Evolutionary conservation across 768 basidiomycete species (phyloP).

Genomic region (Hypsizygus marmoreus): DNA sequence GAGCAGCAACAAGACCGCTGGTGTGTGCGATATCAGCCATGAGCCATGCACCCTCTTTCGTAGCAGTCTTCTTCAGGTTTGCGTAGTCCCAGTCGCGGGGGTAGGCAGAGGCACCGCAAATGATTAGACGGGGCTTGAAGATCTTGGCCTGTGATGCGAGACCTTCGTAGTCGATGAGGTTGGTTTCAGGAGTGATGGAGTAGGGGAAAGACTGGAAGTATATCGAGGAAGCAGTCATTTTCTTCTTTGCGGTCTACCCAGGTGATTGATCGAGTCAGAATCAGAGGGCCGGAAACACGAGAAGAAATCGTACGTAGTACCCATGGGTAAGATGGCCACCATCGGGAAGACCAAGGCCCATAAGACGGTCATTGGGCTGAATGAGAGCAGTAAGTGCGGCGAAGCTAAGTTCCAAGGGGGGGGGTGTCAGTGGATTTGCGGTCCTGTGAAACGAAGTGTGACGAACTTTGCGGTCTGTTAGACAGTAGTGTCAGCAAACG

Average conservation of each 20-base stretch:
- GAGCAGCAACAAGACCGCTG: conserved; percentile 90
- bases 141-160: conserved; percentile 86
- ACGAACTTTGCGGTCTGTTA: conserved; percentile 83
- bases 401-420: conserved; percentile 59
- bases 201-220: conserved; percentile 99
- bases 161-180: conserved; percentile 85
- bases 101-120: conserved; percentile 98
- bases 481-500: not conserved
- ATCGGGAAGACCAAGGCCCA: conserved; percentile 98
- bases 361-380: conserved; percentile 96
- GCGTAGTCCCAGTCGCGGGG: conserved; percentile 98
- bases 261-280: conserved; percentile 8
- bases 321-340: conserved; percentile 98
- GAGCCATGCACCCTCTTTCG: conserved; percentile 88
- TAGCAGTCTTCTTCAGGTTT: conserved; percentile 75
- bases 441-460: not conserved
- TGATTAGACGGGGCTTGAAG: conserved; percentile 93
- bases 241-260: conserved; percentile 91
- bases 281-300: conserved; percentile 4
- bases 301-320: conserved; percentile 75
- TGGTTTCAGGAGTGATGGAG: conserved; percentile 75
- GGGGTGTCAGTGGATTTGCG: conserved; percentile 14
- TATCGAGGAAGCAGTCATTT: conserved; percentile 99
- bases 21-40: conserved; percentile 99
- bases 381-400: conserved; percentile 95